Percentiles rank a stretch among this genome's conserved stretches.
These are phyloP conservation scores for Aegle marmelos DNA, from an alignment of 345 rosid species.

Conservation along the genomic window DNA sequence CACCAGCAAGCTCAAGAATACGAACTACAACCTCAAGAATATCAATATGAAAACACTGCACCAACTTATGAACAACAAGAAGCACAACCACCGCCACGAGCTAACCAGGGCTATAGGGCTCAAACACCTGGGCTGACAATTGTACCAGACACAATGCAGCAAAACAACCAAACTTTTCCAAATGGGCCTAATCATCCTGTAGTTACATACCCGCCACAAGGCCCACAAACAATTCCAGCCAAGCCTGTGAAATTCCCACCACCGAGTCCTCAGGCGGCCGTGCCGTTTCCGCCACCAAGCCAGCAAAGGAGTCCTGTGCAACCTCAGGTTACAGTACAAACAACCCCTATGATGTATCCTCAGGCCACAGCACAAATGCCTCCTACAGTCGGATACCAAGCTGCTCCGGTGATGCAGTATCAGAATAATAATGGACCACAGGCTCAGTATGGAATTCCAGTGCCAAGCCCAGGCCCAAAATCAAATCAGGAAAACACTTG, in stretches of 20 bases:
- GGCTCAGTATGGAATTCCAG: conserved; percentile 23
- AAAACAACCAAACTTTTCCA: background rate
- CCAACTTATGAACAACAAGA: conserved; percentile 15
- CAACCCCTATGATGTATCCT: background rate
- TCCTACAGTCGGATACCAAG: background rate
- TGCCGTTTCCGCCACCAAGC: background rate
- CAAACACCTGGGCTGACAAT: background rate
- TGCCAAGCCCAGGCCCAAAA: background rate
- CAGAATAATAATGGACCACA: background rate
- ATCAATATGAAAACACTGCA: background rate
- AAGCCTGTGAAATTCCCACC: background rate
- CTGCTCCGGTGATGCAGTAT: background rate
- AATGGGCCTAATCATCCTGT: background rate
- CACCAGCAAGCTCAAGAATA: background rate
- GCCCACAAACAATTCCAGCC: background rate
- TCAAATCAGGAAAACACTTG: conserved; percentile 25
- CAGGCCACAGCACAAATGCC: background rate
- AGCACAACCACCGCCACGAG: conserved; percentile 11
- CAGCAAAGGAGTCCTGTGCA: background rate
- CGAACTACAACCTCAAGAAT: conserved; percentile 5
- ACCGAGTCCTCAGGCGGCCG: background rate
- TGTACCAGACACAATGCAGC: background rate
- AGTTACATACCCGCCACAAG: background rate
- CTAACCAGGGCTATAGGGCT: conserved; percentile 9
- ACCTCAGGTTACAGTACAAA: background rate